These are phyloP conservation scores for Pleodorina starrii DNA, from an alignment of 139 green algal genomes.

Conservation along the genomic window DNA sequence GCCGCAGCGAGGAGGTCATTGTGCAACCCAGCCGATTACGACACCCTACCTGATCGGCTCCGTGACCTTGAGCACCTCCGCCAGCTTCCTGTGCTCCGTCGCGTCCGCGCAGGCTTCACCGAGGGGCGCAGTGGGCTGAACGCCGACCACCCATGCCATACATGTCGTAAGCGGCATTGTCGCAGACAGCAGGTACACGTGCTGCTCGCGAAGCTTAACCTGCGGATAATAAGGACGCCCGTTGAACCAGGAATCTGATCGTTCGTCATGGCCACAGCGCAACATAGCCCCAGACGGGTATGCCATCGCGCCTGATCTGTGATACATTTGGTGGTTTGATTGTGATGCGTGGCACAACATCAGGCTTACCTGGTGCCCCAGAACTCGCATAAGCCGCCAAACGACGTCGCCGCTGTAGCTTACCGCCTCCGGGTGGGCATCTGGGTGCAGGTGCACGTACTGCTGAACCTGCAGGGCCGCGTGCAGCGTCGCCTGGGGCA, in stretches of 20 bases:
- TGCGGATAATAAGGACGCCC: neutral
- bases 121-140: neutral
- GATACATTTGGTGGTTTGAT: too few relatives aligned
- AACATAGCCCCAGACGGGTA: too few relatives aligned
- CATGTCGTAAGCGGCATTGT: neutral
- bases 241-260: too few relatives aligned
- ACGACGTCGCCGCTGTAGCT: neutral
- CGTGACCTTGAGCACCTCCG: neutral
- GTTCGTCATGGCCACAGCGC: too few relatives aligned
- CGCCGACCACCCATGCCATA: neutral
- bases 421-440: neutral
- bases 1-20: too few relatives aligned
- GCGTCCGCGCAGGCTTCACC: neutral
- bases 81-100: neutral
- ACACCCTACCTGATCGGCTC: neutral
- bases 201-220: constrained; percentile 34
- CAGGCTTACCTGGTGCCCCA: too few relatives aligned
- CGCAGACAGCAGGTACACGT: neutral
- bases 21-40: too few relatives aligned
- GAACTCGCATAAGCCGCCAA: neutral
- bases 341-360: too few relatives aligned
- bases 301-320: too few relatives aligned
- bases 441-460: neutral
- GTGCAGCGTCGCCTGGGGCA: neutral
- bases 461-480: constrained; percentile 35